A percentile compares a stretch with the other conserved stretches of the same genome.
Conservation (phyloP, 2,329 filamentous ascomycete species). For the Pestalotiopsis sp. region DNA sequence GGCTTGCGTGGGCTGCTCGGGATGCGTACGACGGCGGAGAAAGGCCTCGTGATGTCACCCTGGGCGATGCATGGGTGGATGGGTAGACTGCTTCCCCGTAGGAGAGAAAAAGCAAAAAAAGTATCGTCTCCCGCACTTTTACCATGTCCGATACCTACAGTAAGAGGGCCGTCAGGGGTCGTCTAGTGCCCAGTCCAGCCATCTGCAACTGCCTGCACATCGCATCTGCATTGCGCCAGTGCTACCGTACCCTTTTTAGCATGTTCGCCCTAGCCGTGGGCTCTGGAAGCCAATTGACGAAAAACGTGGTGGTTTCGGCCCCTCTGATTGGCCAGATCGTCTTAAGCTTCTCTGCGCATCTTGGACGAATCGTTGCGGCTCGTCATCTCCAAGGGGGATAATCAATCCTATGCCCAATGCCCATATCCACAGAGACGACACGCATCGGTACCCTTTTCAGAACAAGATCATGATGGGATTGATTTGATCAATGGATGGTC, state of each 20-base stretch:
- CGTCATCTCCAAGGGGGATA: slow-evolving; percentile 1
- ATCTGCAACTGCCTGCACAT: background rate
- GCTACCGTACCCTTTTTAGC: background rate
- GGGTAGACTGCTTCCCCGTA: background rate
- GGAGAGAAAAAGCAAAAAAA: too few species aligned
- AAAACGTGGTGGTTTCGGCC: slow-evolving; percentile 8
- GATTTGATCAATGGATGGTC: too few species aligned
- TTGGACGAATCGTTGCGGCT: slow-evolving; percentile 8
- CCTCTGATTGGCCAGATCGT: slow-evolving; percentile 8
- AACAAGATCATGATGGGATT: background rate
- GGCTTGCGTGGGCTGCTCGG: background rate
- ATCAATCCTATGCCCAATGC: background rate
- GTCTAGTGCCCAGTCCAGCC: background rate
- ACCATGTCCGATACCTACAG: background rate
- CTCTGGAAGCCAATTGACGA: slow-evolving; percentile 9
- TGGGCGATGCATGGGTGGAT: background rate
- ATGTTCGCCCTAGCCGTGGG: background rate
- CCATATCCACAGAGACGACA: background rate
- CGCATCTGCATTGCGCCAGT: background rate
- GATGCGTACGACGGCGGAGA: background rate
- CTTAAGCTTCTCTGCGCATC: background rate
- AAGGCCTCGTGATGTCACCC: background rate
- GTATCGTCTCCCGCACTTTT: background rate
- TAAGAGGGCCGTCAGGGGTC: background rate
- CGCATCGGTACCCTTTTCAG: background rate